Percentiles rank a stretch among this genome's conserved stretches.
Conservation (phyloP, 305 asterid genomes). For the Fraxinus sp. region DNA sequence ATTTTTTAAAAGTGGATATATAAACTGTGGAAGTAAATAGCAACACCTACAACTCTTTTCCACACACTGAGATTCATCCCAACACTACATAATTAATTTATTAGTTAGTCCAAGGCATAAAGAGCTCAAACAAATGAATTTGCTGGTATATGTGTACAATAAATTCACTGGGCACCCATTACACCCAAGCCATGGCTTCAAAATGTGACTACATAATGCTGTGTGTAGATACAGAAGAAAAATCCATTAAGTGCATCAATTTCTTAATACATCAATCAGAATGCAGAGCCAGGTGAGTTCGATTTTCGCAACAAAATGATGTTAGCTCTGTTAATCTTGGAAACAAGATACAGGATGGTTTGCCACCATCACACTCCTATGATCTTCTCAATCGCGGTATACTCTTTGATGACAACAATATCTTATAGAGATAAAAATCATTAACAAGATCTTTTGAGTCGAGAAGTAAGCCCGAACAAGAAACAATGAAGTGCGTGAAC, state of each 20-base stretch:
- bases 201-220: neutral
- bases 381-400: conserved; percentile 44
- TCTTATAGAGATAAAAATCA: neutral
- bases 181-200: neutral
- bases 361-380: conserved; percentile 76
- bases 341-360: conserved; percentile 85
- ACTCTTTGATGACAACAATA: conserved; percentile 37
- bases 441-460: neutral
- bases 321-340: conserved; percentile 79
- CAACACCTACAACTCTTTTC: too few species aligned
- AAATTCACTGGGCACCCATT: neutral
- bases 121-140: neutral
- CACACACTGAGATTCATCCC: neutral
- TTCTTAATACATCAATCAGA: conserved; percentile 30
- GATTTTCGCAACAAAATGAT: conserved; percentile 51
- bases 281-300: conserved; percentile 40
- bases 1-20: too few species aligned
- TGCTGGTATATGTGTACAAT: neutral
- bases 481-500: neutral
- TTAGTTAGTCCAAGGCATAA: neutral
- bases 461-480: neutral
- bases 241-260: neutral
- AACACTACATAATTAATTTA: neutral
- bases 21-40: too few species aligned
- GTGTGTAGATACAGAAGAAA: neutral